Percentiles rank a stretch among this genome's conserved stretches.
phyloP scores from a whole-genome alignment of 1,139 yeast genomes.

The Maudiozyma humilis region DNA sequence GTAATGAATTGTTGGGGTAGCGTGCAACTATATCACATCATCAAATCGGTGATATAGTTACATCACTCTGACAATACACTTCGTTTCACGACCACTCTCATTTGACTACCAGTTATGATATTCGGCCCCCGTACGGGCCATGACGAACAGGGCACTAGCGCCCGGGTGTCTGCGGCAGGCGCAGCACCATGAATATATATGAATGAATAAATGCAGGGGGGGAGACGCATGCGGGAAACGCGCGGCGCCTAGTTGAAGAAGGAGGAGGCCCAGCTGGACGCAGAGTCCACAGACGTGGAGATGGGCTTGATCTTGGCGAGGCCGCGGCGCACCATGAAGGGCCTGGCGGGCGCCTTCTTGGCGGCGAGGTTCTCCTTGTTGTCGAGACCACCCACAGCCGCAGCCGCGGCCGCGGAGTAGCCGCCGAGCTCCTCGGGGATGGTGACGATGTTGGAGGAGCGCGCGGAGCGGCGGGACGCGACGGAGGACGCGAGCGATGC shows the following conservation, averaged over 20 bases:
- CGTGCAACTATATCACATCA: too few species aligned
- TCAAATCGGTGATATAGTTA: too few species aligned
- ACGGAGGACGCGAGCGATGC: not conserved
- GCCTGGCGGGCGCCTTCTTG: slow-evolving; percentile 5
- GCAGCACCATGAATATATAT: not conserved
- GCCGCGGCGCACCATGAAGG: not conserved
- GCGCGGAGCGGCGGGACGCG: not conserved
- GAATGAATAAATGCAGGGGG: not conserved
- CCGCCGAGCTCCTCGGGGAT: not conserved
- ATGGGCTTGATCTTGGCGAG: slow-evolving; percentile 1
- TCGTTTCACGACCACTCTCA: too few species aligned
- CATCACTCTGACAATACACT: too few species aligned
- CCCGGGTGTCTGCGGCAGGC: not conserved
- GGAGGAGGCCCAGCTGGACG: slow-evolving; percentile 1
- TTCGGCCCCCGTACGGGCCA: too few species aligned
- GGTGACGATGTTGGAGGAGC: not conserved
- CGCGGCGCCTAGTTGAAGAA: not conserved
- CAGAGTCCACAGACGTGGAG: not conserved
- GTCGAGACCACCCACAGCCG: too few species aligned
- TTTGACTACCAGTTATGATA: too few species aligned
- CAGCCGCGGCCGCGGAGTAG: too few species aligned
- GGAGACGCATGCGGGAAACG: not conserved
- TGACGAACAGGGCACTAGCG: too few species aligned
- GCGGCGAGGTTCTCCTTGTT: slow-evolving; percentile 1
- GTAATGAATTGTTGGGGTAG: too few species aligned